phyloP scores from a whole-genome alignment of 352 stramenopile genomes.

The Thraustochytrium striatum region DNA sequence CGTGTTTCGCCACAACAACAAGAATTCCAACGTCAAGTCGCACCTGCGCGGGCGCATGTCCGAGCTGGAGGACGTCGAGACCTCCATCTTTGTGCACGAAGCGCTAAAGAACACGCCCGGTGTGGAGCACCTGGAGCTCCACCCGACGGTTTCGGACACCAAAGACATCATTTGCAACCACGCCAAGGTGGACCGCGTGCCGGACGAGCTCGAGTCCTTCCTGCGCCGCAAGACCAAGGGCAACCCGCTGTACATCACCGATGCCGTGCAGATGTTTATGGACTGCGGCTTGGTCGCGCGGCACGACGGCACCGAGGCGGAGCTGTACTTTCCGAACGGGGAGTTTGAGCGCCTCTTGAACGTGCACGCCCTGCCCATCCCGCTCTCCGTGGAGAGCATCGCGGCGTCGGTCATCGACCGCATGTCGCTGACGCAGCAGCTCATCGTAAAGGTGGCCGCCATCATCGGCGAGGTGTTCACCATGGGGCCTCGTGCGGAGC shows the following conservation, averaged over 20 bases:
- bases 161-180: constrained; percentile 28
- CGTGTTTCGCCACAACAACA: constrained; percentile 25
- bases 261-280: not conserved
- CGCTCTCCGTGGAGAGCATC: constrained; percentile 12
- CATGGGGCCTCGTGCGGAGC: not conserved
- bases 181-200: constrained; percentile 13
- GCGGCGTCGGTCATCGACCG: constrained; percentile 20
- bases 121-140: constrained; percentile 16
- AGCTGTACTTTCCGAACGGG: not conserved
- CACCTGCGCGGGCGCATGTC: constrained; percentile 4
- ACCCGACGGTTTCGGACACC: not conserved
- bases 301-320: not conserved
- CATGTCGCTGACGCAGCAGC: constrained; percentile 36
- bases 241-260: constrained; percentile 45
- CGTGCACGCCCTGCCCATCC: constrained; percentile 24
- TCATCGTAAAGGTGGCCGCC: constrained; percentile 43
- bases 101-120: not conserved
- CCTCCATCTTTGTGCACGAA: not conserved
- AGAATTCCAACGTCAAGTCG: not conserved
- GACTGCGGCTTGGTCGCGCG: not conserved
- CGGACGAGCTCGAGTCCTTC: not conserved
- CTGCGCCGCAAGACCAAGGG: constrained; percentile 37
- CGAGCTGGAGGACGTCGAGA: not conserved
- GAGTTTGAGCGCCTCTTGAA: constrained; percentile 36
- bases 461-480: constrained; percentile 47